Evolutionary conservation across 306 rosid genomes (phyloP).

Genomic region (Cucurbita argyrosperma): DNA sequence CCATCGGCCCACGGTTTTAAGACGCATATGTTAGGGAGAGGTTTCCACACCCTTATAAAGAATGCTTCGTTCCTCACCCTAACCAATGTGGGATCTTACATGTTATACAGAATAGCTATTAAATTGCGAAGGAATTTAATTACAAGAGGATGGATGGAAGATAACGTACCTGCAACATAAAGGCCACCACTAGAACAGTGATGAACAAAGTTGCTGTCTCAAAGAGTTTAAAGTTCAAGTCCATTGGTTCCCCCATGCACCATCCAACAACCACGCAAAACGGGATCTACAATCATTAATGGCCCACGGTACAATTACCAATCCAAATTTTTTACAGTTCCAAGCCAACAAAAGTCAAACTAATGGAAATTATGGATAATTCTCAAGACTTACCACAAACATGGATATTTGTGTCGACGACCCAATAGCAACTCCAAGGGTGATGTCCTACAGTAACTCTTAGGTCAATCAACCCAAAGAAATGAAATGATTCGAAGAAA

Average conservation of each 20-base stretch:
- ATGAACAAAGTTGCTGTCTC: slow-evolving; percentile 90
- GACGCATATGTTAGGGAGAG: too few relatives aligned
- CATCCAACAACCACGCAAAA: slow-evolving; percentile 90
- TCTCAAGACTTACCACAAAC: slow-evolving; percentile 67
- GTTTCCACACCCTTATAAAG: too few relatives aligned
- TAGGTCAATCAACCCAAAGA: slow-evolving; percentile 18
- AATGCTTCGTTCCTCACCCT: too few relatives aligned
- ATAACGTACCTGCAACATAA: slow-evolving; percentile 67
- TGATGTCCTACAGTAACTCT: slow-evolving; percentile 50
- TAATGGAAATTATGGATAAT: background rate
- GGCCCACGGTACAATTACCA: background rate
- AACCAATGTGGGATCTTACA: too few relatives aligned
- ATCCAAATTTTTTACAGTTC: background rate
- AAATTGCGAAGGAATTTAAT: background rate
- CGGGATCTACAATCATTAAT: slow-evolving; percentile 39
- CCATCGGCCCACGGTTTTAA: too few relatives aligned
- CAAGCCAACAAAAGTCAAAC: background rate
- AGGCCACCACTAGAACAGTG: slow-evolving; percentile 83
- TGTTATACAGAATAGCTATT: background rate
- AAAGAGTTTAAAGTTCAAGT: slow-evolving; percentile 85
- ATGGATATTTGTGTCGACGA: slow-evolving; percentile 90
- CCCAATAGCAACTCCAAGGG: slow-evolving; percentile 88
- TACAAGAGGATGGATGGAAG: background rate
- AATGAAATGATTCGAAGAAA: background rate
- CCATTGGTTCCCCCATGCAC: slow-evolving; percentile 85